Base-by-base conservation (phyloP, 306 rosid species). In the Inga leiocalycina region DNA sequence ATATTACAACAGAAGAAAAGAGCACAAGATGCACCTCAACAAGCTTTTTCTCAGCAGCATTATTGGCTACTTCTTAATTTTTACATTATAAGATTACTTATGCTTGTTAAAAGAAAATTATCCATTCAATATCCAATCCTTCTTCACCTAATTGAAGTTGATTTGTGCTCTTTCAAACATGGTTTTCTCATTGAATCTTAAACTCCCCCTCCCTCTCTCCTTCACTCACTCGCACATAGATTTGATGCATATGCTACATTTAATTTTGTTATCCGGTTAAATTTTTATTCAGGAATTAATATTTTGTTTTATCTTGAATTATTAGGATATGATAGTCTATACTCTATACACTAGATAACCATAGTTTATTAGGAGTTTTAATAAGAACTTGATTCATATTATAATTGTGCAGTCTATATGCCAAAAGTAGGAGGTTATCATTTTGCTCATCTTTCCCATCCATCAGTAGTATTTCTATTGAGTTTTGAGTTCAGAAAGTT, bases 151-250 rank as follows among this genome's bases (percentile, higher is more conserved):
- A 51, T 75, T 82, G 22, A 48, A 24, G 64, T 56, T 56, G 41
- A 79, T 9, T 51, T 62, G n/a, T 24, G 66, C 48, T 32, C 16
- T 71, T 39, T 43, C 72, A 61, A 75, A 61, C 24, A 70, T 30
- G 66, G 37, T 16, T 65, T 62, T 68, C 61, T 84, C 45, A 45
- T 75, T 19, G 79, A 59, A 69, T 54, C 49, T 76, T 83, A 67
- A 46, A 22, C 79, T 66, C 44, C n/a, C 64, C 27, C 64, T 20
- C 64, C 22, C 61, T 52, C 49, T 6, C 8, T 5, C 61, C 22
- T 15, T 52, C 22, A 1, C 61, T 17, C 24, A 0, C 61, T 17
- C 22, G 16, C n/a, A 4, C 24, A 20, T 24, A 54, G 34, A 70
- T 41, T 61, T 61, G 35, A 61, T 24, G 69, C 37, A 62, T 19